Evolutionary conservation across 2,329 filamentous ascomycete species (phyloP).

Genomic region (Geosmithia flava): DNA sequence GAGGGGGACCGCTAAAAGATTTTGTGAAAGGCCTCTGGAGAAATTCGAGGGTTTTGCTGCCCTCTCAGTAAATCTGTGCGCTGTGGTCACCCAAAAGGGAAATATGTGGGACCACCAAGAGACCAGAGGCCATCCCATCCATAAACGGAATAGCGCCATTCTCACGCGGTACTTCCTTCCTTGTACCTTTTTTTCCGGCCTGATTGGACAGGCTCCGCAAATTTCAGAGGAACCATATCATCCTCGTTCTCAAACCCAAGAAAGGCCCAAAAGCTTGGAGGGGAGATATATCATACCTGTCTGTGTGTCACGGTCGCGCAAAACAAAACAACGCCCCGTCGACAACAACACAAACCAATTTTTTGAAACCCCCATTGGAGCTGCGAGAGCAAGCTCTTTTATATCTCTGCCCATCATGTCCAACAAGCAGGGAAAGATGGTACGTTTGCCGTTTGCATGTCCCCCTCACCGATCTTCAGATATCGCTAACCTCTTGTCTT

Average conservation of each 20-base stretch:
- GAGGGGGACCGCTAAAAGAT: conserved; percentile 9
- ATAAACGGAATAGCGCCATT: conserved; percentile 12
- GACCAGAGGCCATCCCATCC: neutral
- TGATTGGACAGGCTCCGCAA: conserved; percentile 31
- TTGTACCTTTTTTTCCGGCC: conserved; percentile 19
- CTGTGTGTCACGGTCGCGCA: conserved; percentile 17
- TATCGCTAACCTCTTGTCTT: conserved; percentile 38
- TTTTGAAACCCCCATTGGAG: conserved; percentile 25
- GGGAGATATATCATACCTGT: neutral
- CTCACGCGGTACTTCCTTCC: conserved; percentile 11
- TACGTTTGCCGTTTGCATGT: conserved; percentile 42
- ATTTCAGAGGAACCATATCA: conserved; percentile 21
- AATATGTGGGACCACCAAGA: conserved; percentile 5
- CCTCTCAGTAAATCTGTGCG: conserved; percentile 15
- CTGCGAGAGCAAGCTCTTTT: conserved; percentile 16
- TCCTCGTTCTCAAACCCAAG: conserved; percentile 22
- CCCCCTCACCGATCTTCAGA: conserved; percentile 34
- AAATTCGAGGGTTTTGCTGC: conserved; percentile 28
- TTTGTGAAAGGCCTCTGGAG: conserved; percentile 19
- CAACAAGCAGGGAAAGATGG: conserved; percentile 98
- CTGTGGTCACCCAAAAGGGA: neutral
- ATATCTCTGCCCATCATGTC: conserved; percentile 13
- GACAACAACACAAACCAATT: conserved; percentile 19
- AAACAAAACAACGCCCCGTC: conserved; percentile 8
- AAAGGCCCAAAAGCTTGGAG: neutral